Evolutionary conservation across 2,329 filamentous ascomycete species (phyloP), one percentile per base, ranked within the genome.

Genomic region (Pleurostoma richardsiae): DNA sequence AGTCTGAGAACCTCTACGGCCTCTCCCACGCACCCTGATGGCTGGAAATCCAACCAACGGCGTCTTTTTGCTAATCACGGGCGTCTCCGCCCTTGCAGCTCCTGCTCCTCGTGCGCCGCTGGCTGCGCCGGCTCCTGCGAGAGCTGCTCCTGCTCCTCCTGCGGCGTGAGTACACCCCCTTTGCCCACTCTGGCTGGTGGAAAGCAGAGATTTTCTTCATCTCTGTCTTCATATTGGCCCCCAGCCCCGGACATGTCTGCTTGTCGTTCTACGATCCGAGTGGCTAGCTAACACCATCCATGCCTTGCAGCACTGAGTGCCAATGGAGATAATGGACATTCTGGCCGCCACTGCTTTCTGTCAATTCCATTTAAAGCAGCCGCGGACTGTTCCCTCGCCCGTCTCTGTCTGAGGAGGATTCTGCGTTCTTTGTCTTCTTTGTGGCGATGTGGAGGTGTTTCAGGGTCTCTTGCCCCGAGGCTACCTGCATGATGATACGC

Each of bases 71-170:
- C 48, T 48, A 31, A 49, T 41, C 38, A 43, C 31, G 26, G 10
- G 8, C 4, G n/a, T 26, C 11, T 36, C 41, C 49, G 49, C 42
- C 19, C 45, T 36, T 52, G 47, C 43, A 47, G 40, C 43, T 30
- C 29, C n/a, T 52, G 50, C 50, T 52, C 47, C 48, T 50, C 45
- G 33, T 36, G 33, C n/a, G 33, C 33, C n/a, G 33, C 33, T 36
- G 33, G 33, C 28, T 44, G 49, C 41, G 46, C 41, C 38, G 38
- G 44, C 10, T 52, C 47, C 39, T 33, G 40, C 30, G 43, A 41
- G 4, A 36, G 36, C 45, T 52, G 50, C 41, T 41, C 26, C 30
- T 52, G 50, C 40, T 19, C 44, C 44, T 41, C 45, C 19, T 52
- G 50, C 48, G 49, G 49, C 47, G 50, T 47, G 30, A 44, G 41